These are phyloP conservation scores for Pythium dissimile DNA, from an alignment of 352 stramenopile species.

Conservation along the genomic window DNA sequence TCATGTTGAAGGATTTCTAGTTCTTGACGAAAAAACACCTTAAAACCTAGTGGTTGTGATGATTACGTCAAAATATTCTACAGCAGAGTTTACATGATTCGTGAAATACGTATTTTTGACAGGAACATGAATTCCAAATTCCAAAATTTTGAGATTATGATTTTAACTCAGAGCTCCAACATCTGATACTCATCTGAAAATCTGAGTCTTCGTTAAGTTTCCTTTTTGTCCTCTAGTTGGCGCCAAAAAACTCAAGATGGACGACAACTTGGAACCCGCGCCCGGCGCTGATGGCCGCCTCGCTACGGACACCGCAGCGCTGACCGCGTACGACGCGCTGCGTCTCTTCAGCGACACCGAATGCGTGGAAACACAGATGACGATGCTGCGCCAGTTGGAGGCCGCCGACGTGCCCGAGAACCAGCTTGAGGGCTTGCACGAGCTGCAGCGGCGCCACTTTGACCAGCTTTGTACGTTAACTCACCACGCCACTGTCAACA, in stretches of 20 bases:
- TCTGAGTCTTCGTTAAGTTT: not conserved
- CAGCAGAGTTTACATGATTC: too few relatives aligned
- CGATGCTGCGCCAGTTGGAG: constrained; percentile 39
- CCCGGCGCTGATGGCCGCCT: not conserved
- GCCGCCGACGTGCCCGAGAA: constrained; percentile 3
- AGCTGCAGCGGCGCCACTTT: constrained; percentile 42
- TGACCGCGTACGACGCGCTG: constrained; percentile 20
- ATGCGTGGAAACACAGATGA: constrained; percentile 29
- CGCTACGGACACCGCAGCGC: not conserved
- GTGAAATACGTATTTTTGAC: too few relatives aligned
- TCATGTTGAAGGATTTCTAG: not conserved
- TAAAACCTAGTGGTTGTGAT: too few relatives aligned
- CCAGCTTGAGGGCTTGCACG: constrained; percentile 26
- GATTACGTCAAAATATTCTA: too few relatives aligned
- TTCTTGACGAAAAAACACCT: too few relatives aligned
- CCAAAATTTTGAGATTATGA: too few relatives aligned
- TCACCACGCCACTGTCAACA: too few relatives aligned
- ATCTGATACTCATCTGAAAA: not conserved
- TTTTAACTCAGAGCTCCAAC: too few relatives aligned
- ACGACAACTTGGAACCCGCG: not conserved
- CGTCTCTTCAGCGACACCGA: constrained; percentile 17
- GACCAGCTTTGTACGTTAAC: constrained; percentile 34
- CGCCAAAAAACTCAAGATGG: not conserved
- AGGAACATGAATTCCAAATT: too few relatives aligned
- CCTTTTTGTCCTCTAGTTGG: too few relatives aligned